Base-by-base conservation (phyloP, 768 basidiomycete genomes). In the Phaffia tasmanica region DNA sequence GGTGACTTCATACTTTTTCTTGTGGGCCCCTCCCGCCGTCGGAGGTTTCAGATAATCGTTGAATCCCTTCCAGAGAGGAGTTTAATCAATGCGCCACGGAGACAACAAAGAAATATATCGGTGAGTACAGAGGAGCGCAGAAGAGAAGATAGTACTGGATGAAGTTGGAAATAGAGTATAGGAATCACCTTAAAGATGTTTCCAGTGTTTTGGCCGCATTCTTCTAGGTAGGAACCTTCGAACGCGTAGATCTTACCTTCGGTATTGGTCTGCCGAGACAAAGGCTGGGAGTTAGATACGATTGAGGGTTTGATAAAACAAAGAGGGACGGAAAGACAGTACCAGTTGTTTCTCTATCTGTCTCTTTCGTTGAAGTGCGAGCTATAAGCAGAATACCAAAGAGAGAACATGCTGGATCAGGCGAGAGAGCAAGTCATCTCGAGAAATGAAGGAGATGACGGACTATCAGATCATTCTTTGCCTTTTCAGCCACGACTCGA, bases 171-270 rank as follows among this genome's bases (percentile, higher is more conserved):
- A n/a, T n/a, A 46, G 14, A 18, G 27, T n/a, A 50, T 8, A 3
- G 19, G 21, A 30, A n/a, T 60, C 5, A 76, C 76, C 71, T 77
- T 77, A 71, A 79, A 77, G 68, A 79, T 78, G 71, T 79, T 79
- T 14, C 78, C 78, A 2, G 76, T 74, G 8, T 75, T 69, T 0
- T 72, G 68, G 50, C 72, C 69, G 53, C 75, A 71, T 68, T 78
- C 77, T 54, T 76, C 75, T 15, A 79, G 72, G 64, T 79, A 79
- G 30, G 76, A 77, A 1, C 76, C 77, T 62, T 79, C 78, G 63
- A 77, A 78, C 3, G 73, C 74, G 64, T 76, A 76, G 62, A 79
- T 78, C 9, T 76, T 75, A 3, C 73, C 70, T 62, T 79, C 78
- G 51, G 78, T 72, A 23, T 72, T 72, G 1, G 77, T 76, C 78